phyloP scores from a whole-genome alignment of 768 basidiomycete genomes.

The Russula dissimulans region DNA sequence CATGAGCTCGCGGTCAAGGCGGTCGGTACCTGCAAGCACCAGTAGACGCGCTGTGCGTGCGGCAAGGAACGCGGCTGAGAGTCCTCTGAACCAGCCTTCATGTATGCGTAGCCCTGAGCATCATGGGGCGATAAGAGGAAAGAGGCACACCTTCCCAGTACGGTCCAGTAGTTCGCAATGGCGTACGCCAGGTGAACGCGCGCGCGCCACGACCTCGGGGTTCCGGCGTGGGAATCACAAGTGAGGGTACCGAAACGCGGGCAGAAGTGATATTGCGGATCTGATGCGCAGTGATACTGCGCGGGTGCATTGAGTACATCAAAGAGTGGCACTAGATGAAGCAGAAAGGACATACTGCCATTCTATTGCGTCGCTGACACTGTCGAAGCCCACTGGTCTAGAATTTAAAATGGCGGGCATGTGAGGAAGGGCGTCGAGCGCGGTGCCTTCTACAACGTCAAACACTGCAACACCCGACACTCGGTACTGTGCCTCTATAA shows the following conservation, averaged over 20 bases:
- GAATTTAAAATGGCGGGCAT: constrained; percentile 85
- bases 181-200: constrained; percentile 72
- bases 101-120: background rate
- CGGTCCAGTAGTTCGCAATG: constrained; percentile 72
- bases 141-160: constrained; percentile 74
- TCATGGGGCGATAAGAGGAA: background rate
- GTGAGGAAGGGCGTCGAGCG: constrained; percentile 84
- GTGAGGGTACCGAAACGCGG: constrained; percentile 78
- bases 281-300: constrained; percentile 68
- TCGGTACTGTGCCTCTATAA: constrained; percentile 60
- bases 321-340: background rate
- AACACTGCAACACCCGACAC: constrained; percentile 73
- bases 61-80: constrained; percentile 72
- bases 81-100: constrained; percentile 82
- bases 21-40: constrained; percentile 86
- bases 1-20: constrained; percentile 88
- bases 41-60: constrained; percentile 77
- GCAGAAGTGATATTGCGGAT: constrained; percentile 79
- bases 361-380: constrained; percentile 75
- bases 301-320: background rate
- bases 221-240: constrained; percentile 42
- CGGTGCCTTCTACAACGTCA: constrained; percentile 90
- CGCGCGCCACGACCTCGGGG: constrained; percentile 27
- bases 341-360: constrained; percentile 72
- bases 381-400: constrained; percentile 79